phyloP scores from a whole-genome alignment of 352 stramenopile species.

The Globisporangium heterothallicum region DNA sequence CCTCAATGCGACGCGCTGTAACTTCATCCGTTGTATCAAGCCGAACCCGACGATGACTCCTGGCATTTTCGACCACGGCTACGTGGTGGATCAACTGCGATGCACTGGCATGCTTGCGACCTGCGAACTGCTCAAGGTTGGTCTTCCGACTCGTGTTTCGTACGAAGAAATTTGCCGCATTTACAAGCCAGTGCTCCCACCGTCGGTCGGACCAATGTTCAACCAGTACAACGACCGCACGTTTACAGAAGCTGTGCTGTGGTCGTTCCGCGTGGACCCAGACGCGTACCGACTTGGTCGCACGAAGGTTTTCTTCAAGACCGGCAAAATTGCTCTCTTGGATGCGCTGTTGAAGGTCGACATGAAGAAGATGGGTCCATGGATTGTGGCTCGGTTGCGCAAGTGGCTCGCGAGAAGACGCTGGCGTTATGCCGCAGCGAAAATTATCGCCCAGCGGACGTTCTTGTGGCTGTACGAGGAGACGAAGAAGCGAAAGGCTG shows the following conservation, averaged over 20 bases:
- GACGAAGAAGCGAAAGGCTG: slow-evolving; percentile 63
- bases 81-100: slow-evolving; percentile 87
- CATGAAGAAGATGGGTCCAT: slow-evolving; percentile 88
- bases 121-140: slow-evolving; percentile 89
- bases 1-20: slow-evolving; percentile 77
- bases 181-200: slow-evolving; percentile 75
- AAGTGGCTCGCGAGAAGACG: slow-evolving; percentile 83
- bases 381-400: slow-evolving; percentile 75
- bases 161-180: slow-evolving; percentile 89
- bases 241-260: slow-evolving; percentile 86
- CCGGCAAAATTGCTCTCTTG: slow-evolving; percentile 85
- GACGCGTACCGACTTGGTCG: slow-evolving; percentile 85
- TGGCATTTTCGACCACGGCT: slow-evolving; percentile 83
- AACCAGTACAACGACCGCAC: slow-evolving; percentile 76
- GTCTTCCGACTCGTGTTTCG: slow-evolving; percentile 83
- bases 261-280: slow-evolving; percentile 84
- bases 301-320: slow-evolving; percentile 91
- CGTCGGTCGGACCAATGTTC: slow-evolving; percentile 78
- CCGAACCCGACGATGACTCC: slow-evolving; percentile 82
- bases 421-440: slow-evolving; percentile 81
- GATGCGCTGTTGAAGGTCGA: slow-evolving; percentile 85
- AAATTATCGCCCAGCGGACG: slow-evolving; percentile 76
- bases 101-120: slow-evolving; percentile 88
- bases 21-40: slow-evolving; percentile 91
- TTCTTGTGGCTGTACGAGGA: slow-evolving; percentile 82